Percentiles rank a stretch among this genome's conserved stretches.
Evolutionary conservation across 805 yeast genomes (phyloP).

Genomic region (Metschnikowia shivogae): DNA sequence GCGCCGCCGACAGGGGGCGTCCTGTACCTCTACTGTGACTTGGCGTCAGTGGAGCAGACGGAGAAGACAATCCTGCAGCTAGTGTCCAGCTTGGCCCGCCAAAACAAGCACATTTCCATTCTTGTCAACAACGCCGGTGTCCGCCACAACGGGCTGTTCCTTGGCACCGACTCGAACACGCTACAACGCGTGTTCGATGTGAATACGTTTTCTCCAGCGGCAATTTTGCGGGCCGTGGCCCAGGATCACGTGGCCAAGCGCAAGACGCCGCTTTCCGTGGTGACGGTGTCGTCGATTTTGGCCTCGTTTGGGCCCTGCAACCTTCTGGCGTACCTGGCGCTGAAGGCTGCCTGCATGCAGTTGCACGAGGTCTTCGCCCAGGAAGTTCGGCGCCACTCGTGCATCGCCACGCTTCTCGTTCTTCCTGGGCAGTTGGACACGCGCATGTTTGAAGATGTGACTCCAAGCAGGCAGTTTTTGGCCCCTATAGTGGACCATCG

Average conservation of each 20-base stretch:
- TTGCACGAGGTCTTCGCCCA: slow-evolving; percentile 43
- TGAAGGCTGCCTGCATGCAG: slow-evolving; percentile 44
- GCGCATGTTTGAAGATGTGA: slow-evolving; percentile 46
- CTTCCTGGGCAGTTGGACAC: slow-evolving; percentile 51
- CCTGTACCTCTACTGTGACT: slow-evolving; percentile 23
- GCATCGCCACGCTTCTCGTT: slow-evolving; percentile 35
- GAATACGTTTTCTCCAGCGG: slow-evolving; percentile 30
- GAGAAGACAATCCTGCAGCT: slow-evolving; percentile 14
- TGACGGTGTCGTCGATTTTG: slow-evolving; percentile 44
- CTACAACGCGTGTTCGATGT: slow-evolving; percentile 26
- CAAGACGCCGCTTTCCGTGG: slow-evolving; percentile 27
- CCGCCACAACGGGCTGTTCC: slow-evolving; percentile 31
- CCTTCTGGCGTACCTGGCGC: slow-evolving; percentile 45
- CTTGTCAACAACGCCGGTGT: slow-evolving; percentile 49
- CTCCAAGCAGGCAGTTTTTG: slow-evolving; percentile 37
- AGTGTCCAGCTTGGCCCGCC: slow-evolving; percentile 3
- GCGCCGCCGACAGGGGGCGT: slow-evolving; percentile 17
- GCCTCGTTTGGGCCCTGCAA: slow-evolving; percentile 48
- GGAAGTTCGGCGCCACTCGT: slow-evolving; percentile 28
- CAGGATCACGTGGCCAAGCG: slow-evolving; percentile 17
- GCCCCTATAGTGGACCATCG: slow-evolving; percentile 45
- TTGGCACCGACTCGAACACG: slow-evolving; percentile 20
- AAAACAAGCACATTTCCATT: slow-evolving; percentile 22
- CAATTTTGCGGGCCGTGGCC: slow-evolving; percentile 22
- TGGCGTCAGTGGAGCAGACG: slow-evolving; percentile 18